Base-by-base conservation (phyloP, 2,329 filamentous ascomycete genomes). In the Scopulariopsis brevicaulis region DNA sequence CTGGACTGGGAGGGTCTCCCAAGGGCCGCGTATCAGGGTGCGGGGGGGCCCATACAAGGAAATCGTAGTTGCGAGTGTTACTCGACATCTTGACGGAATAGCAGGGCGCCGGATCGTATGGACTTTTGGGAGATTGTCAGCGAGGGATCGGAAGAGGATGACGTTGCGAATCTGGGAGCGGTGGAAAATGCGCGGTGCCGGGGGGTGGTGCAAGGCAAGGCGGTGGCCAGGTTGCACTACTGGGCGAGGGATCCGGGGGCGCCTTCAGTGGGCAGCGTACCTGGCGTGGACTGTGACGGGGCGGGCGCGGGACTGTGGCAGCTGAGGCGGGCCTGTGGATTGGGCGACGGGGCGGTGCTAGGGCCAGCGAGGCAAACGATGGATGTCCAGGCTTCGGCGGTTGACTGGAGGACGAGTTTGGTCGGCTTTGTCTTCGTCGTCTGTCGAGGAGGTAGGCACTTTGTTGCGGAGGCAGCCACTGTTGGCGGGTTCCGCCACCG, bases 1-100 rank as follows among this genome's bases (percentile, higher is more conserved):
- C 56, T 55, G 56, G 51, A 20, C 54, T 56, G 60, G 60, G 59
- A 60, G 61, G 63, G 58, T 59, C 59, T 60, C 60, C 60, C 59
- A 63, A 59, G 60, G 62, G 60, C 55, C 58, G 58, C 58, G 62
- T 55, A 62, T 24, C 63, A 57, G 58, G 46, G 46, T 20, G 46
- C 46, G 22, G 40, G 40, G 18, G n/a, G 54, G 61, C 74, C 28
- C 86, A 70, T 86, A 97, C 93, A 76, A 99, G 82, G 75, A 97
- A 97, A 75, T 99, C 94, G 77, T 99, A 99, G 80, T 99, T 99
- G 75, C 94, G 86, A 80, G 93, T 95, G 74, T 89, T 58, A 20
- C 35, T 90, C 69, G 94, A 92, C 94, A 99, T 99, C 67, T 70
- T 80, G 66, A 63, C 50, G 20, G 35, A 50, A 22, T 12, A 11